These are phyloP conservation scores for Exidia glandulosa DNA, from an alignment of 768 basidiomycete species.

Conservation along the genomic window DNA sequence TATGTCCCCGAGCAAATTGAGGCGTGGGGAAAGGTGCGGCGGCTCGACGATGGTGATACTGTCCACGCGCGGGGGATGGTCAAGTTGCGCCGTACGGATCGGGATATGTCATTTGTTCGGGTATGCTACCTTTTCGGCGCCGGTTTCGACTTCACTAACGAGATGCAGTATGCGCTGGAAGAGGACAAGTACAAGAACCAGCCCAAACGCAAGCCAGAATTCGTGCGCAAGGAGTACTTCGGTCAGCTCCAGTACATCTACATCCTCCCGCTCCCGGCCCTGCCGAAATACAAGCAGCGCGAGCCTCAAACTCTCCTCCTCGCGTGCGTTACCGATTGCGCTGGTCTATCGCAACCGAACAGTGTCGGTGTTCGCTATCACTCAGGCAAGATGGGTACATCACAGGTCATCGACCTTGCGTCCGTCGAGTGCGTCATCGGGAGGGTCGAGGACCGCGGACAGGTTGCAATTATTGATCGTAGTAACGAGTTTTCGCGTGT, in stretches of 20 bases:
- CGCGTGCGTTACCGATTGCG: constrained; percentile 3
- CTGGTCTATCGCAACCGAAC: background rate
- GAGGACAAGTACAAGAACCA: constrained; percentile 18
- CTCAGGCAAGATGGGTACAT: background rate
- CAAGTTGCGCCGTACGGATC: background rate
- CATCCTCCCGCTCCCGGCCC: constrained; percentile 13
- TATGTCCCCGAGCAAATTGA: constrained; percentile 12
- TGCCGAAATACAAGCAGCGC: constrained; percentile 7
- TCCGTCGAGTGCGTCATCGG: constrained; percentile 17
- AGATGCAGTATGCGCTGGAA: constrained; percentile 23
- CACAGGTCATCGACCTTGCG: constrained; percentile 14
- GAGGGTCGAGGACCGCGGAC: constrained; percentile 7
- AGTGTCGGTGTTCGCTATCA: constrained; percentile 11
- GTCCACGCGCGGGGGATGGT: constrained; percentile 6
- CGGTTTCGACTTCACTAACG: too few species aligned
- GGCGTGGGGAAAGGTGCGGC: constrained; percentile 16
- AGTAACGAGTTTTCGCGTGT: constrained; percentile 11
- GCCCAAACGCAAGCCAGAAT: background rate
- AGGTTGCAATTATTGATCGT: constrained; percentile 17
- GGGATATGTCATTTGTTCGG: constrained; percentile 11
- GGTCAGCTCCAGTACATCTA: constrained; percentile 24
- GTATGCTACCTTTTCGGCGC: constrained; percentile 4
- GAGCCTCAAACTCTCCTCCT: constrained; percentile 14
- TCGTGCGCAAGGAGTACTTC: constrained; percentile 15
- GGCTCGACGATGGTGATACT: constrained; percentile 15